Base-by-base conservation (phyloP, 169 alveolate genomes). In the Plasmodium sp. region DNA sequence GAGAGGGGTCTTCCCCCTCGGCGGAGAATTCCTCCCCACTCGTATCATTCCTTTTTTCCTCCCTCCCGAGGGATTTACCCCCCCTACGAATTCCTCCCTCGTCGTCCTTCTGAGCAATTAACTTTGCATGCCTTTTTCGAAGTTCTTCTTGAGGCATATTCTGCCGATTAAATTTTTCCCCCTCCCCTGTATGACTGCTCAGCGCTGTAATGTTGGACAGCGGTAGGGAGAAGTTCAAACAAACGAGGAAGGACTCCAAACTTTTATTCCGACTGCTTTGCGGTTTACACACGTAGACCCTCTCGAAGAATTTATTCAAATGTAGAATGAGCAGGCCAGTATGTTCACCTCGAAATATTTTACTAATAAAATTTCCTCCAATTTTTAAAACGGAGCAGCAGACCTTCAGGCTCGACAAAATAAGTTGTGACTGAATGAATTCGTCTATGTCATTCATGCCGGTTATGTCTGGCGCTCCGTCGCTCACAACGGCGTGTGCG, bases 381-480 rank as follows among this genome's bases (percentile, higher is more conserved):
- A 98, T 95, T 93, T 96, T 96, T 72, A 99, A 96, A 48, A 98
- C 93, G 45, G 98, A 95, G 84, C 98, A 92, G 77, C 98, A 97
- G 72, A 98, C 98, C 48, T 98, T 97, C 71, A 99, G 93, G 33
- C 99, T 98, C 51, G 99, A 98, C 18, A 98, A 95, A 56, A 99
- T 98, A 62, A 99, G 97, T 94, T 98, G 98, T 39, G 98, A 97
- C 96, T 99, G 99, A 73, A 99, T 97, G 95, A 84, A 97, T 77
- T 96, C 97, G 97, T 98, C 99, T 36, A 98, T 97, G 85, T 98
- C 99, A 93, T 98, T 99, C 96, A 98, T 97, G 16, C 99, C 99
- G 34, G 99, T 98, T 3, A 99, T 99, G 93, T 99, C 99, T 3
- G 99, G 99, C 5, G 99, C 99, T 2, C 99, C 99, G 97, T 99